Percentiles rank a stretch among this genome's conserved stretches.
Conservation (phyloP, 2,329 filamentous ascomycete species). For the Epichloe coenophiala region DNA sequence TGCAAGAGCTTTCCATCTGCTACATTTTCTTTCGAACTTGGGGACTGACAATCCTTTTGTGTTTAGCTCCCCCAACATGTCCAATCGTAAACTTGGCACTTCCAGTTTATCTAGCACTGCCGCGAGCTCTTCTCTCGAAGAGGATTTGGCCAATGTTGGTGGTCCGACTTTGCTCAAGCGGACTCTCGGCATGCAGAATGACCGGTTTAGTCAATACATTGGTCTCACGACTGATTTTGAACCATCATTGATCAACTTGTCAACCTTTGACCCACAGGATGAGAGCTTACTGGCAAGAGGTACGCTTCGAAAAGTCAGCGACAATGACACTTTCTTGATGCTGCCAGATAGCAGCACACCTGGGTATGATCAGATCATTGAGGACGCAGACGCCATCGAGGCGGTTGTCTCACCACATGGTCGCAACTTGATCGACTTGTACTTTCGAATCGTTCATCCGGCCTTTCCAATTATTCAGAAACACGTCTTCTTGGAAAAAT, state of each 20-base stretch:
- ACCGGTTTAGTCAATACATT: conserved; percentile 72
- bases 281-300: conserved; percentile 61
- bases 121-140: conserved; percentile 50
- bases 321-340: conserved; percentile 67
- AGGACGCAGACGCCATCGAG: conserved; percentile 62
- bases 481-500: conserved; percentile 65
- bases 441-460: conserved; percentile 70
- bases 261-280: conserved; percentile 67
- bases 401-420: conserved; percentile 63
- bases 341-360: conserved; percentile 61
- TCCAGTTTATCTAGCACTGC: conserved; percentile 48
- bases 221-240: conserved; percentile 75
- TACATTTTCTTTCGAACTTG: background rate
- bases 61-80: conserved; percentile 41
- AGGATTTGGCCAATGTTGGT: conserved; percentile 59
- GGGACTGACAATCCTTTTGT: conserved; percentile 4
- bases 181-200: conserved; percentile 61
- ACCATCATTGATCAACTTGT: conserved; percentile 66
- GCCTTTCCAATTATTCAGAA: conserved; percentile 76
- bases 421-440: conserved; percentile 63
- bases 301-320: conserved; percentile 61
- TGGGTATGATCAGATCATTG: conserved; percentile 54
- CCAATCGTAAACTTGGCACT: conserved; percentile 37
- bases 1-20: background rate
- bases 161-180: conserved; percentile 52